These are phyloP conservation scores for Globisporangium heterothallicum DNA, from an alignment of 352 stramenopile genomes.

Conservation along the genomic window DNA sequence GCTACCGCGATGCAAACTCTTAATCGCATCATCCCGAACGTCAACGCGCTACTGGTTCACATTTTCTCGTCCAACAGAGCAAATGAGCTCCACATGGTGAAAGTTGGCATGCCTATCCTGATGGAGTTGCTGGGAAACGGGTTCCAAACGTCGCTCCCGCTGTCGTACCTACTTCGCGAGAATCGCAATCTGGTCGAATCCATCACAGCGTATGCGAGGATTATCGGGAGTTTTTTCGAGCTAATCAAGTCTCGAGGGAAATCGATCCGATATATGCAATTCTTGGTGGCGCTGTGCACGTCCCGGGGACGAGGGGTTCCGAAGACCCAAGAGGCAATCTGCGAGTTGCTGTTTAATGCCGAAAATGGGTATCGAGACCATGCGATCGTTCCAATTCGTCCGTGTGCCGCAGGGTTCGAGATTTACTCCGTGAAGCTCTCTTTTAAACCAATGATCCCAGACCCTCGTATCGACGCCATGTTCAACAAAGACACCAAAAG, in stretches of 20 bases:
- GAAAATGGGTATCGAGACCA: conserved; percentile 47
- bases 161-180: conserved; percentile 63
- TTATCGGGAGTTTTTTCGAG: conserved; percentile 66
- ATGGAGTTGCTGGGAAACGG: conserved; percentile 72
- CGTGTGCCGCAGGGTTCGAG: conserved; percentile 40
- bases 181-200: conserved; percentile 71
- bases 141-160: conserved; percentile 60
- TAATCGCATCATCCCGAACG: conserved; percentile 46
- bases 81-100: conserved; percentile 55
- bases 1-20: conserved; percentile 40
- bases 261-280: conserved; percentile 73
- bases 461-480: conserved; percentile 33
- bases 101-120: conserved; percentile 49
- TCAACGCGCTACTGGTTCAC: conserved; percentile 56
- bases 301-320: conserved; percentile 49
- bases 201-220: conserved; percentile 51
- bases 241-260: conserved; percentile 63
- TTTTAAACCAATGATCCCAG: conserved; percentile 12
- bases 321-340: conserved; percentile 74
- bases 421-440: conserved; percentile 29
- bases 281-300: conserved; percentile 61
- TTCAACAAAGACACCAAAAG: conserved; percentile 19
- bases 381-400: conserved; percentile 48
- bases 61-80: conserved; percentile 52
- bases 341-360: conserved; percentile 59